Conservation (phyloP, 2,329 filamentous ascomycete genomes). For the Amauroascus niger region DNA sequence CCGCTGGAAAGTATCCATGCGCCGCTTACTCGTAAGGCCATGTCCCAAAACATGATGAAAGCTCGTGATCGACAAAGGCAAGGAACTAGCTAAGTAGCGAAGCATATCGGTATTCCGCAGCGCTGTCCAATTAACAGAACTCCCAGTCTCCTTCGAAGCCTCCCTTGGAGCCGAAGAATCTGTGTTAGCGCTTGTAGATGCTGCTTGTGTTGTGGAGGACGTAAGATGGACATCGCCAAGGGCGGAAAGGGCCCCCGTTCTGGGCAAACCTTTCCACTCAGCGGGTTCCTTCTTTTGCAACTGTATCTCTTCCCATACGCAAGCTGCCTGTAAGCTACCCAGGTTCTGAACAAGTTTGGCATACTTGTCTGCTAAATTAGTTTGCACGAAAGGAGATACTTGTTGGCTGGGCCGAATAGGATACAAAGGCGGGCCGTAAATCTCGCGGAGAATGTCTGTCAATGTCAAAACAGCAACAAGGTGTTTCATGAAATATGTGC, state of each 20-base stretch:
- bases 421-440: constrained; percentile 57
- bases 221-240: constrained; percentile 16
- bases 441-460: constrained; percentile 62
- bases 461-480: constrained; percentile 68
- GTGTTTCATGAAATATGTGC: constrained; percentile 70
- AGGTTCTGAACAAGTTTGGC: constrained; percentile 62
- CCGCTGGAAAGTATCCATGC: constrained; percentile 54
- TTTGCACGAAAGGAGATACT: constrained; percentile 56
- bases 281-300: constrained; percentile 64
- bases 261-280: constrained; percentile 42
- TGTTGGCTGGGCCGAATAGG: constrained; percentile 53
- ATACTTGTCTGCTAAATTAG: constrained; percentile 82
- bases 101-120: constrained; percentile 73
- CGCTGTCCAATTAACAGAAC: constrained; percentile 28
- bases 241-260: constrained; percentile 31
- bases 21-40: constrained; percentile 64
- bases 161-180: neutral
- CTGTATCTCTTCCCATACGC: constrained; percentile 74
- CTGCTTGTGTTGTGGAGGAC: neutral
- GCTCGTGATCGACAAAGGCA: constrained; percentile 69
- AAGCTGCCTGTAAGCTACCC: constrained; percentile 66
- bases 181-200: constrained; percentile 12
- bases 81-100: constrained; percentile 64
- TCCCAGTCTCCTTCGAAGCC: neutral
- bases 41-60: constrained; percentile 82